Evolutionary conservation across 176 grass and related monocot species (phyloP).

Genomic region (Luzula sylvatica): DNA sequence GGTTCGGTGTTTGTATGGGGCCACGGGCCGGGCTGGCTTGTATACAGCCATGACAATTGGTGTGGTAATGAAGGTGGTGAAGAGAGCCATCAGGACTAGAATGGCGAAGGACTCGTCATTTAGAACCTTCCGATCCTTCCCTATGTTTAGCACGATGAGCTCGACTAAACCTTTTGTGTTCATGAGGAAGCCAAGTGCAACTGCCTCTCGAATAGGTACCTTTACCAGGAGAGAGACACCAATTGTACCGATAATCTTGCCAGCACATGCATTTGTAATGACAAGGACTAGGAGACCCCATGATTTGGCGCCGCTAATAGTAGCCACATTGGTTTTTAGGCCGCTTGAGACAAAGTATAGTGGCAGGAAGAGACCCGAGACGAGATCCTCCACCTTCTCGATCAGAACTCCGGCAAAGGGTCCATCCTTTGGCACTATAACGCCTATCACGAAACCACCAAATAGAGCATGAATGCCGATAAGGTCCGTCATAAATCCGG

Average conservation of each 20-base stretch:
- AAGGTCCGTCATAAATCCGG: constrained; percentile 42
- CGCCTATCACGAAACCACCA: constrained; percentile 51
- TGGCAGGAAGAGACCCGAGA: constrained; percentile 62
- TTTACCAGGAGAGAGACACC: constrained; percentile 17
- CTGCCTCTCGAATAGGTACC: constrained; percentile 36
- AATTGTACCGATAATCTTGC: constrained; percentile 63
- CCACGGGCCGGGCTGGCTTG: constrained; percentile 45
- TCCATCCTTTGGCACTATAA: constrained; percentile 56
- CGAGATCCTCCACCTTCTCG: constrained; percentile 66
- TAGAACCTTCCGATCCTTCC: constrained; percentile 53
- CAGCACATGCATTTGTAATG: constrained; percentile 47
- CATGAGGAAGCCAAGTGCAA: constrained; percentile 58
- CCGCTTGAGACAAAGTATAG: constrained; percentile 79
- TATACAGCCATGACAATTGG: constrained; percentile 67
- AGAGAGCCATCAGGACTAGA: constrained; percentile 70
- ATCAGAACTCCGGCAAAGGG: constrained; percentile 48
- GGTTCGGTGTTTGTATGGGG: constrained; percentile 55
- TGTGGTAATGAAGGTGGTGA: constrained; percentile 78
- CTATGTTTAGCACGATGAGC: constrained; percentile 82
- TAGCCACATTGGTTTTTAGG: constrained; percentile 65
- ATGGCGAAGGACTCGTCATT: constrained; percentile 72
- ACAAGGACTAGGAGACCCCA: constrained; percentile 62
- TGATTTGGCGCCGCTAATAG: constrained; percentile 48
- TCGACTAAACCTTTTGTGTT: constrained; percentile 80
- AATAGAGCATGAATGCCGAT: constrained; percentile 72